Evolutionary conservation across 345 rosid species (phyloP), one percentile per base, ranked within the genome.

Genomic region (Anastatica hierochuntica): DNA sequence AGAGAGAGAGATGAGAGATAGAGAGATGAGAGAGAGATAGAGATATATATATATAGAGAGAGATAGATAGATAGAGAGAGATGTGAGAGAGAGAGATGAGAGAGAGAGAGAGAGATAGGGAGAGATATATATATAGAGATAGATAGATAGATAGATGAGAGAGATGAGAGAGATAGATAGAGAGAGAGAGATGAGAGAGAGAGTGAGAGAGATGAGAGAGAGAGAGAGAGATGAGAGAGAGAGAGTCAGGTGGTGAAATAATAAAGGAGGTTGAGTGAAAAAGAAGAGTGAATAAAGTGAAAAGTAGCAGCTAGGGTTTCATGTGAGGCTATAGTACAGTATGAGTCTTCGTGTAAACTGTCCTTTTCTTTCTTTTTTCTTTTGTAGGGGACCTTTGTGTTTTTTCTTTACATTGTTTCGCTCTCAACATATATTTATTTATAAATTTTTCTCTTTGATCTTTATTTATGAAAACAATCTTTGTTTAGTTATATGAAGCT

Each of bases 271-370:
- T 23, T 23, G 3, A 23, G 27, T 23, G 27, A 23, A 23, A 23
- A 43, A 37, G n/a, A n/a, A n/a, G n/a, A 5, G 55, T 63, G 62
- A 62, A 62, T 62, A 62, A 62, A 53, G 67, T 53, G n/a, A 46
- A 38, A 6, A 3, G 49, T 54, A 38, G 29, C 20, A 38, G 29
- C 20, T 55, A 63, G 62, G 62, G 68, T 47, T 64, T 57, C 69
- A 64, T 64, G 69, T 56, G 63, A 56, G 19, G 43, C 12, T 13
- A 41, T 44, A 24, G 63, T 49, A 56, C 69, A 64, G 58, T 64
- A 11, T 34, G 31, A 23, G 40, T 56, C 69, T 64, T 64, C 69
- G 69, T 64, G 69, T 64, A 49, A 64, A 49, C 69, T 64, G 69
- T 64, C 48, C 8, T 6, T n/a, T 43, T 27, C 15, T 5, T 54